Percentiles rank a stretch among this genome's conserved stretches.
Conservation (phyloP, 164 flowering plant species). For the Tinospora cordifolia region DNA sequence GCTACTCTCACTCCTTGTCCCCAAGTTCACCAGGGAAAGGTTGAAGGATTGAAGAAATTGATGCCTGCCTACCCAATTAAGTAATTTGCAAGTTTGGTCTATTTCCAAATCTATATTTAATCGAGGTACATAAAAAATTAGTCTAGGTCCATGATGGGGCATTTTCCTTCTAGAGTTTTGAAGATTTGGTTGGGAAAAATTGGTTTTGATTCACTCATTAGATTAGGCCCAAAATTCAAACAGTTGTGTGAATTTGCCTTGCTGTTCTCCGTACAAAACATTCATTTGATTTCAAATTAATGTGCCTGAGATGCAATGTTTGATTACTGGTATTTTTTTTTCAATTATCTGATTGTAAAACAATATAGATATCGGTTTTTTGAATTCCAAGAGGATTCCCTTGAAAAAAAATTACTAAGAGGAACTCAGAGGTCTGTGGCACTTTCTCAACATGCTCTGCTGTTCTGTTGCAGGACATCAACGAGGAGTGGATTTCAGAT, state of each 20-base stretch:
- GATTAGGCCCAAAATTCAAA: too few relatives aligned
- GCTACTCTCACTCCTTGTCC: too few relatives aligned
- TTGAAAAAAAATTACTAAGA: neutral
- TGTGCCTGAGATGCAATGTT: neutral
- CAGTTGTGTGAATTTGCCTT: neutral
- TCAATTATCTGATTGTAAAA: neutral
- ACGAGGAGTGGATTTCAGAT: constrained; percentile 99
- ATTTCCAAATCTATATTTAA: too few relatives aligned
- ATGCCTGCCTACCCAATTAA: too few relatives aligned
- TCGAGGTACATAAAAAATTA: too few relatives aligned
- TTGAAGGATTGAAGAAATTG: too few relatives aligned
- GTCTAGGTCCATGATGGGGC: too few relatives aligned
- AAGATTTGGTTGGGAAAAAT: too few relatives aligned
- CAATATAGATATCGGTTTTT: neutral
- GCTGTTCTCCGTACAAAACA: neutral
- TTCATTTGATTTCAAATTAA: neutral
- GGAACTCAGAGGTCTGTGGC: neutral
- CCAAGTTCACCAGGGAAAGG: too few relatives aligned
- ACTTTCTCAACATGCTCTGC: neutral
- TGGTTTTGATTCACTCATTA: too few relatives aligned
- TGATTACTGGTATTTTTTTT: neutral
- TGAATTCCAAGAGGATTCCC: neutral
- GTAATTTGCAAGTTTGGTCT: too few relatives aligned
- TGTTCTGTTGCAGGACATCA: constrained; percentile 66
- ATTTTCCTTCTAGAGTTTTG: too few relatives aligned